Percentiles rank a stretch among this genome's conserved stretches.
phyloP scores from a whole-genome alignment of 1,284 basidiomycete species.

The Phylloporus sp. region DNA sequence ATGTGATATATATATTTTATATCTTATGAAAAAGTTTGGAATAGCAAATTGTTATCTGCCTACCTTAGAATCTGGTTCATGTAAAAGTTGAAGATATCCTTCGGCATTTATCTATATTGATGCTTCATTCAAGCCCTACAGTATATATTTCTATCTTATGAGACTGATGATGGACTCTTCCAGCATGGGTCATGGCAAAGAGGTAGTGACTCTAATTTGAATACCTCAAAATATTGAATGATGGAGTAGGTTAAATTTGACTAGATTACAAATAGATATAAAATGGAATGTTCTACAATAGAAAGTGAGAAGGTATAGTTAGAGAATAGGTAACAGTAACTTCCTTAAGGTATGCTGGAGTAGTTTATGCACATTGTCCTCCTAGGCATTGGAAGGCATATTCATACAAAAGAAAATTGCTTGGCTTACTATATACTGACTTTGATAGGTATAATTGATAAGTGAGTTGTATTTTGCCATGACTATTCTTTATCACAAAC shows the following conservation, averaged over 20 bases:
- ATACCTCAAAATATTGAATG: background rate
- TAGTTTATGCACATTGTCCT: no score
- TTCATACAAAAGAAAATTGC: no score
- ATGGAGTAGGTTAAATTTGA: background rate
- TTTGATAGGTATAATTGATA: no score
- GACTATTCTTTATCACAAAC: no score
- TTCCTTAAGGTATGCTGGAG: no score
- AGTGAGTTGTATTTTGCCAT: no score
- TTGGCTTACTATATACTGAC: no score
- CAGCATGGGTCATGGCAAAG: background rate
- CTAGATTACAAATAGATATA: background rate
- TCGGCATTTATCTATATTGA: background rate
- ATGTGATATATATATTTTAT: background rate
- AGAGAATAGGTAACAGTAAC: no score
- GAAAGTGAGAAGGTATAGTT: no score
- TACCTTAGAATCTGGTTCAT: background rate
- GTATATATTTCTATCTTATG: background rate
- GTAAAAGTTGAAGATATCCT: background rate
- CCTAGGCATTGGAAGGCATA: no score
- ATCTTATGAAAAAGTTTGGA: background rate
- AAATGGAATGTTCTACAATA: no score
- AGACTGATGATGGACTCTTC: background rate
- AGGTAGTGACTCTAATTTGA: background rate
- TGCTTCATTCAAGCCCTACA: background rate
- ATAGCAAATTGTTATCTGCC: background rate